A percentile compares a stretch with the other conserved stretches of the same genome.
Evolutionary conservation across 108 stramenopile species (phyloP).

Genomic region (Nitzschia palea): DNA sequence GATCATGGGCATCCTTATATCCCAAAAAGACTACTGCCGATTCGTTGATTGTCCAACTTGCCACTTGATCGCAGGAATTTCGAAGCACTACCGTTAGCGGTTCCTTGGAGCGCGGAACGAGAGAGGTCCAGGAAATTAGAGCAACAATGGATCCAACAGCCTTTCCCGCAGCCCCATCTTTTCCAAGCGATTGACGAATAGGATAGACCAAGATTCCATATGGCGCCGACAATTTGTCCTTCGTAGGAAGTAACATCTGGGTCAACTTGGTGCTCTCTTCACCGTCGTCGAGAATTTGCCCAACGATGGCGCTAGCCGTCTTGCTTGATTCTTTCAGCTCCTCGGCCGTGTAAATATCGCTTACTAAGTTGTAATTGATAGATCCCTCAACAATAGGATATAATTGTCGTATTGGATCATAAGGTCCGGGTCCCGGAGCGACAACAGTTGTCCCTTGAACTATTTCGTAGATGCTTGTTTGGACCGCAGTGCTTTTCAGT

Average conservation of each 20-base stretch:
- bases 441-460: background rate
- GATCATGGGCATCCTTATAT: background rate
- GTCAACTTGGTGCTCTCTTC: background rate
- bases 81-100: background rate
- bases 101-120: background rate
- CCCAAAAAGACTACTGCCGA: background rate
- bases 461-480: slow-evolving; percentile 5
- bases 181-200: background rate
- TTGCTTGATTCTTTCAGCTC: background rate
- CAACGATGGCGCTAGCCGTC: background rate
- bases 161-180: background rate
- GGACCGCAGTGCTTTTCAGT: background rate
- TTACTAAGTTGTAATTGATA: background rate
- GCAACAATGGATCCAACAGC: background rate
- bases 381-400: background rate
- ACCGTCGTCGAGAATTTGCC: no score
- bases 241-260: background rate
- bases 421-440: background rate
- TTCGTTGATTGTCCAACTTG: background rate
- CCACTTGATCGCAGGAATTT: slow-evolving; percentile 5
- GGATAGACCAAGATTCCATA: slow-evolving; percentile 1
- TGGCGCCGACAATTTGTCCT: background rate
- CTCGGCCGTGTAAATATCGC: background rate
- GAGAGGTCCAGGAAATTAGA: background rate
- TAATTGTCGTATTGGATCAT: background rate